Percentiles rank a stretch among this genome's conserved stretches.
Conservation (phyloP, 345 rosid genomes). For the Linum trigynum region DNA sequence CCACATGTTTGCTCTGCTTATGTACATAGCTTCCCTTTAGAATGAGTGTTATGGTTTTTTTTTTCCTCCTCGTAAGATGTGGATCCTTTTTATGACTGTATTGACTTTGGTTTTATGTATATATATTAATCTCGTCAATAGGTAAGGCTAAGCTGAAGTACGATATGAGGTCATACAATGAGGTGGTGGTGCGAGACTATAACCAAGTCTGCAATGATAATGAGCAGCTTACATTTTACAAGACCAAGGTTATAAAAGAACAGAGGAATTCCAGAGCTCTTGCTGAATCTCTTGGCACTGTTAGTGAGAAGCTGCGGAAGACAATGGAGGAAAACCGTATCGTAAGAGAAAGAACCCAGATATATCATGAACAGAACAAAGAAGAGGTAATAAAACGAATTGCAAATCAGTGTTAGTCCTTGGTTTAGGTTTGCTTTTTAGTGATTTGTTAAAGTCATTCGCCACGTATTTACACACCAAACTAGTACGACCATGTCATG, state of each 20-base stretch:
- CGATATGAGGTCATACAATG: conserved; percentile 73
- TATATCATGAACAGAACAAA: conserved; percentile 64
- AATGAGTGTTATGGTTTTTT: background rate
- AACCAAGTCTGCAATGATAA: conserved; percentile 70
- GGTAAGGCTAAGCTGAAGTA: conserved; percentile 58
- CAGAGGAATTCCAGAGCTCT: conserved; percentile 39
- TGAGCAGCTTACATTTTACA: conserved; percentile 54
- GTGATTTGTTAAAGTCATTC: too few relatives aligned
- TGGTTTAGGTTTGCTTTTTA: too few relatives aligned
- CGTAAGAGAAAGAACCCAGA: conserved; percentile 56
- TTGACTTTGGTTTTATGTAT: too few relatives aligned
- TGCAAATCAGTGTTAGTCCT: background rate
- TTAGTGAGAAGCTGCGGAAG: conserved; percentile 56
- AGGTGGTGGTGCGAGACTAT: conserved; percentile 57
- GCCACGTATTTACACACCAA: too few relatives aligned
- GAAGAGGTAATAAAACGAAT: conserved; percentile 48
- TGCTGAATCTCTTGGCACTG: conserved; percentile 40
- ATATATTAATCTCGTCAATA: conserved; percentile 14
- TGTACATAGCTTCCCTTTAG: too few relatives aligned
- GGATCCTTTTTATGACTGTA: too few relatives aligned
- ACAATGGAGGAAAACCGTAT: conserved; percentile 55
- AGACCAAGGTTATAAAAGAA: conserved; percentile 37
- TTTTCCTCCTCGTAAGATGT: too few relatives aligned
- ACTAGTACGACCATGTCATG: too few relatives aligned
- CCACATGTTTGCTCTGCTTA: too few relatives aligned